Conservation (phyloP, 2,329 filamentous ascomycete species). For the Phialophora chinensis region DNA sequence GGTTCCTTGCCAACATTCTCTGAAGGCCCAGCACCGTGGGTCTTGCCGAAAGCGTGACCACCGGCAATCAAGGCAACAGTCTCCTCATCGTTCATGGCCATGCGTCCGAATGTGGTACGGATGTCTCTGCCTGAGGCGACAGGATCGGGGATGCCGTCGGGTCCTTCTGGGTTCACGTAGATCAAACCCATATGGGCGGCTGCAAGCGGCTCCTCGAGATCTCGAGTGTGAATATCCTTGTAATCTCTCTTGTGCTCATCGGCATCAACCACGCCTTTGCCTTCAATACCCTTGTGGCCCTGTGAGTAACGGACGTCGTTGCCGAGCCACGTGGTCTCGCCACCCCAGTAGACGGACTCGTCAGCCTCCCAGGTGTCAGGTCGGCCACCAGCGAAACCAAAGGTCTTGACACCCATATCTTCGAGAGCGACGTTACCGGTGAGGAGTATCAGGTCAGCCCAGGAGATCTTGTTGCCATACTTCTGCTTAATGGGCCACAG, state of each 20-base stretch:
- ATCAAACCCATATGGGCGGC: slow-evolving; percentile 78
- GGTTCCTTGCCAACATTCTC: slow-evolving; percentile 72
- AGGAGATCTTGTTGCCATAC: slow-evolving; percentile 82
- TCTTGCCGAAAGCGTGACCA: slow-evolving; percentile 81
- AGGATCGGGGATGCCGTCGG: slow-evolving; percentile 73
- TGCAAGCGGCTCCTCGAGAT: slow-evolving; percentile 71
- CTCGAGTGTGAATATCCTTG: slow-evolving; percentile 62
- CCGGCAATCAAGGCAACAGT: slow-evolving; percentile 80
- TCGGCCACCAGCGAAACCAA: slow-evolving; percentile 76
- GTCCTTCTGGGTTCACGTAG: slow-evolving; percentile 82
- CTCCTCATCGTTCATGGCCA: slow-evolving; percentile 85
- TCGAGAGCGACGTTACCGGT: slow-evolving; percentile 79
- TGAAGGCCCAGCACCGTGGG: slow-evolving; percentile 71
- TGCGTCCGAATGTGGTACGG: slow-evolving; percentile 74
- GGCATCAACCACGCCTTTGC: slow-evolving; percentile 51
- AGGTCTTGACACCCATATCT: slow-evolving; percentile 75
- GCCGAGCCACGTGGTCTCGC: slow-evolving; percentile 74
- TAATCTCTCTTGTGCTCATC: slow-evolving; percentile 52
- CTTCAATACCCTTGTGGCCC: slow-evolving; percentile 55
- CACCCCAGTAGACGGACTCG: slow-evolving; percentile 78
- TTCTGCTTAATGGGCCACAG: slow-evolving; percentile 85
- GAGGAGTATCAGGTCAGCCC: slow-evolving; percentile 74
- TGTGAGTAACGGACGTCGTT: slow-evolving; percentile 72
- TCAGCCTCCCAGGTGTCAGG: slow-evolving; percentile 76
- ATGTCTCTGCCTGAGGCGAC: slow-evolving; percentile 73